Base-by-base conservation (phyloP, 352 stramenopile species). In the Phytophthora vignae region DNA sequence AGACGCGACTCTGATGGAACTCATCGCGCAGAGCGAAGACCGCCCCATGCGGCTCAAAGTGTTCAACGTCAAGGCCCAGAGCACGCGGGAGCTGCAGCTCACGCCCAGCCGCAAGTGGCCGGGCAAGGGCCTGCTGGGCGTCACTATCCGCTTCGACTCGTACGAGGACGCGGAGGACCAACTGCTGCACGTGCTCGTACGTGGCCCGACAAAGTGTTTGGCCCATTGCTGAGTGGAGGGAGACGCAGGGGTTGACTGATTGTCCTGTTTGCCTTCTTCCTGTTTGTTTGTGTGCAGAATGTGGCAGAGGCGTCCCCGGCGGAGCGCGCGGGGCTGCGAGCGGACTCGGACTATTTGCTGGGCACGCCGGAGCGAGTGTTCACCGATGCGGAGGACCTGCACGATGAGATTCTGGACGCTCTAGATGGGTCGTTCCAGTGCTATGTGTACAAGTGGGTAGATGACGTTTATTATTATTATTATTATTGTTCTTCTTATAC, bases 61-160 rank as follows among this genome's bases (percentile, higher is more conserved):
- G 44, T 95, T 87, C 73, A 96, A 96, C 68, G 71, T 91, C 63
- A 96, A 96, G 72, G 83, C 90, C 4, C 85, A 94, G 67, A 85
- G 78, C 21, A 90, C 77, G 7, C 77, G 90, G 50, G 87, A 91
- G 27, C 57, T 96, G 57, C 73, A 81, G 56, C 77, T 99, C n/a
- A 97, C 87, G 21, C 98, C 98, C 10, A 96, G 84, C n/a, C 87
- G 93, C 25, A 85, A 90, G 21, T 99, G 97, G 97, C 87, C 89
- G 21, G 97, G 97, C 40, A 97, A 98, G 60, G 97, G 97, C 8
- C 83, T 99, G 14, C 78, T 99, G 5, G 98, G 97, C 27, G 96
- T 99, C 14, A 99, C 98, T 15, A 99, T 99, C 67, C 94, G 96
- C 49, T 98, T 99, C 59, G 98, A 99, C 79, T 97, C 97, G 69